phyloP scores from a whole-genome alignment of 768 basidiomycete species.

The Plicaturopsis crispa region DNA sequence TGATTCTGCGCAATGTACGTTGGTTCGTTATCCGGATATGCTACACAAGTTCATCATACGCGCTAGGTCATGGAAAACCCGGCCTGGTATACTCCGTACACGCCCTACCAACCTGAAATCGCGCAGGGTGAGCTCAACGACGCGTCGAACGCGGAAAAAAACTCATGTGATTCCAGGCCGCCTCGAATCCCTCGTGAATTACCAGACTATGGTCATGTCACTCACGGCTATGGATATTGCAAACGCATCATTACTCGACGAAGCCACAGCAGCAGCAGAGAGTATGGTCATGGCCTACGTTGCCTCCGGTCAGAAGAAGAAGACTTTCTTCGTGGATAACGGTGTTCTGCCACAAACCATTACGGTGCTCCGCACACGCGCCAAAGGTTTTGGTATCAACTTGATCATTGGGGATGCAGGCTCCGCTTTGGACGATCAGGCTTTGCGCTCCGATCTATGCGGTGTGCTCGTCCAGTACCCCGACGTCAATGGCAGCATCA shows the following conservation, averaged over 20 bases:
- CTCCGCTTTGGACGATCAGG: constrained; percentile 42
- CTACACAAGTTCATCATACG: constrained; percentile 5
- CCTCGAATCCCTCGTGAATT: constrained; percentile 93
- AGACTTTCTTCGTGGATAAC: constrained; percentile 77
- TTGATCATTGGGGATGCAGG: constrained; percentile 60
- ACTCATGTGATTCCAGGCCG: constrained; percentile 51
- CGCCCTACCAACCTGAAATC: constrained; percentile 95
- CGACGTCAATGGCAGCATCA: constrained; percentile 78
- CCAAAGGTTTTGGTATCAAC: constrained; percentile 89
- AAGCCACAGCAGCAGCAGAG: constrained; percentile 92
- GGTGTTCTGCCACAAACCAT: constrained; percentile 86
- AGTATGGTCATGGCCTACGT: constrained; percentile 94
- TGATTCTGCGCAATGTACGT: constrained; percentile 84
- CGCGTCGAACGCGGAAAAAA: constrained; percentile 4
- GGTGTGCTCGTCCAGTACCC: constrained; percentile 94
- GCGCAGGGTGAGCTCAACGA: constrained; percentile 67
- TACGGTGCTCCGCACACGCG: constrained; percentile 82
- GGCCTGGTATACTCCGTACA: constrained; percentile 97
- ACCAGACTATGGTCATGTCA: constrained; percentile 93
- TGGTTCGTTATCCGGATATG: background rate
- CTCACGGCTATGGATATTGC: constrained; percentile 93
- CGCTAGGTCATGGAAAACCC: constrained; percentile 85
- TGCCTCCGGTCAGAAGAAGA: constrained; percentile 60
- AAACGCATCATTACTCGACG: constrained; percentile 92
- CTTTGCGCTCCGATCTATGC: constrained; percentile 57